Evolutionary conservation across 2,329 filamentous ascomycete species (phyloP), one percentile per base, ranked within the genome.

Genomic region (Ascochyta lentis): DNA sequence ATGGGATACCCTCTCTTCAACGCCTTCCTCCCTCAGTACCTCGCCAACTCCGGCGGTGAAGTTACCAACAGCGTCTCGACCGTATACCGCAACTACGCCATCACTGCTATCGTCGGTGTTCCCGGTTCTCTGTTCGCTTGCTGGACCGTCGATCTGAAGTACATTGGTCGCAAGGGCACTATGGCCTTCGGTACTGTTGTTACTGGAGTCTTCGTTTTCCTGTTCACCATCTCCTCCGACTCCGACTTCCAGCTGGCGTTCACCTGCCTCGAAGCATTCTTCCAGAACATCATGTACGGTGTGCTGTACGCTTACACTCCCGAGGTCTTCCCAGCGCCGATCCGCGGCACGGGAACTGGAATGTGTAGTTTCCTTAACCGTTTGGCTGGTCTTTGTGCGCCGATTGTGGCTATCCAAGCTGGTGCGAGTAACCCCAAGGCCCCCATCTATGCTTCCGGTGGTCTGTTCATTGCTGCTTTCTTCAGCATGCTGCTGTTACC

Each of bases 1-100:
- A 89, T 96, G 86, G 91, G 88, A 3, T 96, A 94, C 69, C 91
- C 91, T 1, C 84, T 96, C 1, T 96, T 94, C 83, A 95, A 95
- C 74, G 89, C 90, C 48, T 96, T 96, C 77, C 82, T 96, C n/a
- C 92, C 92, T 0, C 90, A 95, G 64, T 95, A 95, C 69, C 85
- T 96, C 56, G 84, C 87, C 23, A 83, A 86, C 52, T 83, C 85
- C 24, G 79, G 78, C 10, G 63, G 64, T 15, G 65, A 47, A 0
- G 59, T 67, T 1, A 49, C 56, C 2, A 70, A 67, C n/a, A 60
- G 69, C 15, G 66, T 61, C 3, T 59, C 59, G 43, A 73, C 77
- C 31, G 79, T 86, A 0, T 96, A 95, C 78, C 87, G 89, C 58
- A 91, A 92, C 80, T 94, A 92, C 73, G 88, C 88, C 72, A 92